phyloP scores from a whole-genome alignment of 345 rosid genomes.

The Linum trigynum region DNA sequence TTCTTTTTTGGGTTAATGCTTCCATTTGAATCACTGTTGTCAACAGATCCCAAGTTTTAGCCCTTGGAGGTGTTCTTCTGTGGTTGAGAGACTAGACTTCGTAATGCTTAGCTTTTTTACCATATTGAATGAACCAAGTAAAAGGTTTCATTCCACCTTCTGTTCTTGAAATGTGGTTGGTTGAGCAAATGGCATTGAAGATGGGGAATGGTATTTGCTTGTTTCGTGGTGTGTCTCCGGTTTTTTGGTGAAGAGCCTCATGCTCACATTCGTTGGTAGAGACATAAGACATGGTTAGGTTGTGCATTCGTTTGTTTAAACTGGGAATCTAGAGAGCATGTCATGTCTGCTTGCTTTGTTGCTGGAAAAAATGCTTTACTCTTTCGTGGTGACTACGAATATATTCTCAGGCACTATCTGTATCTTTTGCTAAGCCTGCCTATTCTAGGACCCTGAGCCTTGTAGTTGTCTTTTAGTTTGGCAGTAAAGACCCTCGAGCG shows the following conservation, averaged over 20 bases:
- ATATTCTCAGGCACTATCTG: slow-evolving; percentile 10
- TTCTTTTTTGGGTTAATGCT: background rate
- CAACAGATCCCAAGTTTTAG: slow-evolving; percentile 13
- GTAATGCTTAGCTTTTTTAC: slow-evolving; percentile 10
- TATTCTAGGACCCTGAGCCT: slow-evolving; percentile 2
- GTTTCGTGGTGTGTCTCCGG: background rate
- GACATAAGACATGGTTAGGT: background rate
- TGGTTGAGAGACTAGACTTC: slow-evolving; percentile 8
- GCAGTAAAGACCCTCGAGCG: slow-evolving; percentile 8
- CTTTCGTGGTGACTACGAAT: slow-evolving; percentile 22
- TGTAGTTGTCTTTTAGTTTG: slow-evolving; percentile 2
- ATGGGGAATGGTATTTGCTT: background rate
- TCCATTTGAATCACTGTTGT: slow-evolving; percentile 14
- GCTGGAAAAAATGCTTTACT: slow-evolving; percentile 10
- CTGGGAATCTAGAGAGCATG: background rate
- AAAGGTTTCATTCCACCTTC: slow-evolving; percentile 8
- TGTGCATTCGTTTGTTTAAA: background rate
- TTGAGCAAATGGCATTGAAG: slow-evolving; percentile 5
- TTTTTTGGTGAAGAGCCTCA: slow-evolving; percentile 2
- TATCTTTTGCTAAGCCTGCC: slow-evolving; percentile 9
- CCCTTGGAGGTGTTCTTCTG: slow-evolving; percentile 15
- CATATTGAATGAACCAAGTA: slow-evolving; percentile 18
- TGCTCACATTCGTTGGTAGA: background rate
- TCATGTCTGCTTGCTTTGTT: slow-evolving; percentile 4
- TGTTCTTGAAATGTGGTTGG: background rate